These are phyloP conservation scores for Phaeosphaeria sp. DNA, from an alignment of 2,329 filamentous ascomycete species.

Conservation along the genomic window DNA sequence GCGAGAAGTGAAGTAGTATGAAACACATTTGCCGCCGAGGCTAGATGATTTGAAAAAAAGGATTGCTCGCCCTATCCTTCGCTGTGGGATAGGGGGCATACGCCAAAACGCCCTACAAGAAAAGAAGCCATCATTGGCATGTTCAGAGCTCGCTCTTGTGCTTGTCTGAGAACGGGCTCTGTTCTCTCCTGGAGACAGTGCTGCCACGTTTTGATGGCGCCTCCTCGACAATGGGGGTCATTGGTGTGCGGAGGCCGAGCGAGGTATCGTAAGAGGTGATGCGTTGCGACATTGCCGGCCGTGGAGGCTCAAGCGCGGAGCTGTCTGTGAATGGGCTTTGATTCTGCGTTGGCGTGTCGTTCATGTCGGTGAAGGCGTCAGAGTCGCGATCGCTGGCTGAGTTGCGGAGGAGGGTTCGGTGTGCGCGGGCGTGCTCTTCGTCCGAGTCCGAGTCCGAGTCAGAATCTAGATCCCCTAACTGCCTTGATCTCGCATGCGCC, in stretches of 20 bases:
- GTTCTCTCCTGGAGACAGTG: slow-evolving; percentile 36
- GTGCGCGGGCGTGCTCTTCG: slow-evolving; percentile 44
- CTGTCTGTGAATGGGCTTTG: slow-evolving; percentile 46
- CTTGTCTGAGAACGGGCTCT: slow-evolving; percentile 45
- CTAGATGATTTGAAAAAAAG: neutral
- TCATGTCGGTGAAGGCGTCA: slow-evolving; percentile 40
- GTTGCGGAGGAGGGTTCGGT: slow-evolving; percentile 37
- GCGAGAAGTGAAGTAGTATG: neutral
- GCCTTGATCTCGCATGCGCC: slow-evolving; percentile 41
- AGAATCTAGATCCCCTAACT: slow-evolving; percentile 30
- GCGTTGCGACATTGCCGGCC: slow-evolving; percentile 35
- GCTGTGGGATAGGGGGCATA: slow-evolving; percentile 1
- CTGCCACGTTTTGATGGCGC: slow-evolving; percentile 47
- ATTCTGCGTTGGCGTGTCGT: slow-evolving; percentile 42
- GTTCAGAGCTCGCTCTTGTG: slow-evolving; percentile 36
- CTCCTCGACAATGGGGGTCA: slow-evolving; percentile 57
- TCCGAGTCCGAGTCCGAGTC: slow-evolving; percentile 40
- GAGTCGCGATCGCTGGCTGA: slow-evolving; percentile 34
- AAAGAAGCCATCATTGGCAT: neutral
- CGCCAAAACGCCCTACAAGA: neutral
- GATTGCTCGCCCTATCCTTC: neutral
- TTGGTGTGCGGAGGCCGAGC: slow-evolving; percentile 37
- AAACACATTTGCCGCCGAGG: slow-evolving; percentile 2
- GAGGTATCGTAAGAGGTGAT: slow-evolving; percentile 40
- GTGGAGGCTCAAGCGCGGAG: slow-evolving; percentile 30